Base-by-base conservation (phyloP, 495 filamentous ascomycete genomes). In the Hypoxylon trugodes region DNA sequence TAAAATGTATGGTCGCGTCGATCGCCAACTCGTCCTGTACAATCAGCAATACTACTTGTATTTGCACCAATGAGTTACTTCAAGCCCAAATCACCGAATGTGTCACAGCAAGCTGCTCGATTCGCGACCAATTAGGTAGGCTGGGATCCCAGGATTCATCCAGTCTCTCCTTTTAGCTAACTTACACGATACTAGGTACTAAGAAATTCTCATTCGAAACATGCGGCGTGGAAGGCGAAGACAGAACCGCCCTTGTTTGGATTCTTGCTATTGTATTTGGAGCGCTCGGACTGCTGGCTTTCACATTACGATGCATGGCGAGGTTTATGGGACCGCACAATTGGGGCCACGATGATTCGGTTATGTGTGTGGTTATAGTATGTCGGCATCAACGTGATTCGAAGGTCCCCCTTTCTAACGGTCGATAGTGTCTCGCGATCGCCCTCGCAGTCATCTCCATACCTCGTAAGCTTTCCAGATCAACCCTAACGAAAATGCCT, bases 111-210 rank as follows among this genome's bases (percentile, higher is more conserved):
- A 57, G 59, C 30, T 77, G 75, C 52, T 65, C 73, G 18, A 65
- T 74, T 25, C 64, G 64, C 6, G 68, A 77, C 50, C 58, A 56
- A 45, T 47, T 77, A 22, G 32, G 74, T 76, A 62, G 60, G 65
- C 15, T 9, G 28, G 33, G 16, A 25, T 6, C 0, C 24, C 13
- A 2, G 25, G 19, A 21, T 35, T 32, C 21, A 21, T 25, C 10
- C 12, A 6, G 9, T 9, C 12, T 13, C 4, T 21, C 33, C 33
- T 10, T 1, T 16, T 38, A 24, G 26, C 57, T 66, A 15, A 66
- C 35, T 35, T 28, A 7, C 1, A 15, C 16, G 36, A 46, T 32
- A 8, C 25, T 25, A 68, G 64, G 30, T 33, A 66, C 66, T 45
- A 65, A 69, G 57, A 69, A 69, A 38, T 69, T 58, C 42, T 66